phyloP scores from a whole-genome alignment of 108 stramenopile genomes.

The Nitzschia palea region DNA sequence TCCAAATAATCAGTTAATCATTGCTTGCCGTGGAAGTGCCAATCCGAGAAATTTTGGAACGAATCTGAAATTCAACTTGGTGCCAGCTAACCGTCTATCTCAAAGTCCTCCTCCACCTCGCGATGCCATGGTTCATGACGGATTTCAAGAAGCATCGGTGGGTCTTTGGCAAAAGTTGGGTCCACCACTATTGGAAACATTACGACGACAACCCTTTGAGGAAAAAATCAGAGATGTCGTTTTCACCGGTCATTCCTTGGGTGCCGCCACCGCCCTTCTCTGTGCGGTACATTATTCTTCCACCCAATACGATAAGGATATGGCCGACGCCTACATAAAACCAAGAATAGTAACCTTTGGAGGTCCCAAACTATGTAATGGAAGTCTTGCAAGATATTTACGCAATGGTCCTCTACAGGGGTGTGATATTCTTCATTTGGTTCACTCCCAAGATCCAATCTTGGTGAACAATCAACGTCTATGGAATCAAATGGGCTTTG shows the following conservation, averaged over 20 bases:
- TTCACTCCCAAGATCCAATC: constrained; percentile 59
- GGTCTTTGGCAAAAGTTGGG: constrained; percentile 54
- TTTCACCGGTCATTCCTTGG: constrained; percentile 77
- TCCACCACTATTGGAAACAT: constrained; percentile 24
- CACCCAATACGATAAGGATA: constrained; percentile 4
- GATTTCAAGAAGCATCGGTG: constrained; percentile 50
- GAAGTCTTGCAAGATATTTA: constrained; percentile 34
- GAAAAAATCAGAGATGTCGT: constrained; percentile 65
- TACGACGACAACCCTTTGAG: constrained; percentile 16
- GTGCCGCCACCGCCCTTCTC: constrained; percentile 55
- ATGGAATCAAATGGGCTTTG: constrained; percentile 62
- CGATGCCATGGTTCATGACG: constrained; percentile 45
- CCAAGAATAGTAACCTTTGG: constrained; percentile 59
- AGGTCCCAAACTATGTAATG: constrained; percentile 53
- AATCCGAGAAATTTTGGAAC: constrained; percentile 54
- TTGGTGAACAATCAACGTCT: constrained; percentile 55
- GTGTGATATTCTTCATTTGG: constrained; percentile 45
- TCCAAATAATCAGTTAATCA: constrained; percentile 18
- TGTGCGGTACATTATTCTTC: constrained; percentile 49
- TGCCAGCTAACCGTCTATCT: constrained; percentile 33
- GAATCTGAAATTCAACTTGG: constrained; percentile 53
- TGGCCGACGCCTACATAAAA: background rate
- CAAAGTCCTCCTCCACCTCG: background rate
- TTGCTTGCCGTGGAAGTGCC: constrained; percentile 61
- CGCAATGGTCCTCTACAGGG: constrained; percentile 28